Base-by-base conservation (phyloP, 1,139 yeast genomes). In the Sugiyamaella novakii region DNA sequence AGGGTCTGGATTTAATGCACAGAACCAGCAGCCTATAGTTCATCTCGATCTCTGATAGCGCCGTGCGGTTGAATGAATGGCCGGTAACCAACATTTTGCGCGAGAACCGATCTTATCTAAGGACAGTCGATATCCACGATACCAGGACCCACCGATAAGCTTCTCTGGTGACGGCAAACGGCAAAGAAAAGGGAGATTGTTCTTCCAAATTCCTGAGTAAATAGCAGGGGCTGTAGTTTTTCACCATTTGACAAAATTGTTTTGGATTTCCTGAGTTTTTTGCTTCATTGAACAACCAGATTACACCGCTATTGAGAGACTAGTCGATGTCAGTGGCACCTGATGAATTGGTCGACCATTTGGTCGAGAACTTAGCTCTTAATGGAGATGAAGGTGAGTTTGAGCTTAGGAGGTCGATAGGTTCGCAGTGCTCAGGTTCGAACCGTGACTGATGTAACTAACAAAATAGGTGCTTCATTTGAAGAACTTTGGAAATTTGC, bases 381-480 rank as follows among this genome's bases (percentile, higher is more conserved):
- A 65, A 64, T 49, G 69, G 69, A 6, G 62, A 60, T 45, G 54
- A 58, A 34, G 69, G 71, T 67, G 57, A 18, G 67, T 17, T 19
- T 5, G 43, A 21, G 22, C 22, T n/a, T 28, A 3, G 17, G 8
- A 18, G 15, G 29, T 24, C 22, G 15, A n/a, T 11, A 27, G 21
- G 5, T 10, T 15, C 28, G 11, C 17, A 17, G 33, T 11, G 7
- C n/a, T n/a, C 30, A 36, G 18, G 28, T 29, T 46, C 36, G 36
- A 36, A 11, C 11, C 47, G 28, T 31, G 42, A 28, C 40, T 17
- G 44, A 25, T 25, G 43, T 36, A 43, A 29, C 42, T 38, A 33
- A 42, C 37, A 44, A 21, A 40, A 12, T 10, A 66, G 70, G 68
- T 21, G 63, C 66, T 15, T 44, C 58, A 11, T 45, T 62, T 18